A percentile compares a stretch with the other conserved stretches of the same genome.
These are phyloP conservation scores for Nitzschia putrida DNA, from an alignment of 108 stramenopile species.

Conservation along the genomic window DNA sequence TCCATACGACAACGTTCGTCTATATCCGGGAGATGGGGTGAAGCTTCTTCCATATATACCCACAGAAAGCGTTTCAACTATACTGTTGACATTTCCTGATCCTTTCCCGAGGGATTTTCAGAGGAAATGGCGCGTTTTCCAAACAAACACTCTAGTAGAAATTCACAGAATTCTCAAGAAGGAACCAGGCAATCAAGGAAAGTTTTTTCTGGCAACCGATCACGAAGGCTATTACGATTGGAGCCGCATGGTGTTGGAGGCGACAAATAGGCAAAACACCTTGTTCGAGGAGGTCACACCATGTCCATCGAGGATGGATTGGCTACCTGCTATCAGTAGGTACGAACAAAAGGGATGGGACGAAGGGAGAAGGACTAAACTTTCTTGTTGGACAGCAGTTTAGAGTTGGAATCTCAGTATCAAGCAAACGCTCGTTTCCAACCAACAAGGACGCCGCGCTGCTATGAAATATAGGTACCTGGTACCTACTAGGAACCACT, in stretches of 20 bases:
- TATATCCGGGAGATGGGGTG: conserved; percentile 67
- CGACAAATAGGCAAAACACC: conserved; percentile 7
- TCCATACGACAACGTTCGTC: conserved; percentile 56
- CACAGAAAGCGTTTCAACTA: conserved; percentile 38
- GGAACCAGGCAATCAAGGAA: conserved; percentile 15
- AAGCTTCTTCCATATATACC: conserved; percentile 62
- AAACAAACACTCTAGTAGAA: conserved; percentile 43
- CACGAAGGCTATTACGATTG: conserved; percentile 57
- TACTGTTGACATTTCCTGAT: conserved; percentile 77
- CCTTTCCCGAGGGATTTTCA: conserved; percentile 61
- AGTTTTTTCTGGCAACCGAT: conserved; percentile 73
- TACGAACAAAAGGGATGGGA: conserved; percentile 74
- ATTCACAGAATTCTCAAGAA: conserved; percentile 51
- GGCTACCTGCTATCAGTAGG: conserved; percentile 69
- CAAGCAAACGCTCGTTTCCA: too few species aligned
- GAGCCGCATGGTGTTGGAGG: conserved; percentile 45
- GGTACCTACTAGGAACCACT: too few species aligned
- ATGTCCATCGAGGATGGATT: conserved; percentile 54
- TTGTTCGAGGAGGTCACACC: conserved; percentile 46
- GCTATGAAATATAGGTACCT: too few species aligned
- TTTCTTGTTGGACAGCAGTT: conserved; percentile 51
- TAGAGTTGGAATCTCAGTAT: too few species aligned
- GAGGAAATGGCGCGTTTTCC: conserved; percentile 54
- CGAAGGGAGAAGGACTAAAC: conserved; percentile 56
- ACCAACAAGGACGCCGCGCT: too few species aligned